Conservation (phyloP, 2,329 filamentous ascomycete species). For the Phyllosticta citribraziliensis region DNA sequence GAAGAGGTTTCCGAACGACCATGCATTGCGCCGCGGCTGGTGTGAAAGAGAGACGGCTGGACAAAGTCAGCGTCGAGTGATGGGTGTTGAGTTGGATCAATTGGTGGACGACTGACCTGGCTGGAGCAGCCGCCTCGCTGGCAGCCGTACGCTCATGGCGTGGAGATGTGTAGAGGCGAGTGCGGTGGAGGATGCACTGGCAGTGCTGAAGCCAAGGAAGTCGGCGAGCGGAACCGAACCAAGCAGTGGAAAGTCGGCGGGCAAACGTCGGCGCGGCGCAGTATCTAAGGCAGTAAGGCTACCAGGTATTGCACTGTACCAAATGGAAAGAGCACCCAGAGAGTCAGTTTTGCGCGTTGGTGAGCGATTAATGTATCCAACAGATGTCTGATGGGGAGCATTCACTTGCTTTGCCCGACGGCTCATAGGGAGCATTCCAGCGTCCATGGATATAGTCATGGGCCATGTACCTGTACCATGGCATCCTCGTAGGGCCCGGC, state of each 20-base stretch:
- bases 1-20: constrained; percentile 2
- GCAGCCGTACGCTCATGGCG: constrained; percentile 56
- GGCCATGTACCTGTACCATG: too few relatives aligned
- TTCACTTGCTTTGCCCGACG: too few relatives aligned
- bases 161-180: constrained; percentile 12
- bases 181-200: not conserved
- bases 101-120: constrained; percentile 42
- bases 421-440: too few relatives aligned
- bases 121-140: constrained; percentile 50
- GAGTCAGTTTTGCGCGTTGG: too few relatives aligned
- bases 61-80: not conserved
- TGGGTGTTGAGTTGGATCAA: not conserved
- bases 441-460: too few relatives aligned
- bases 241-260: not conserved
- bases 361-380: too few relatives aligned
- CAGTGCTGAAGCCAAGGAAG: not conserved
- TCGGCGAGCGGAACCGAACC: not conserved
- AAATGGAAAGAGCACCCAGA: too few relatives aligned
- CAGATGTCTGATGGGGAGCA: too few relatives aligned
- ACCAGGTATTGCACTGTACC: too few relatives aligned
- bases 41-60: constrained; percentile 6
- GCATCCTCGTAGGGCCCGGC: too few relatives aligned
- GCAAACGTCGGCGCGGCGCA: not conserved
- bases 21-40: not conserved
- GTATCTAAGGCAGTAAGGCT: too few relatives aligned